Percentiles rank a stretch among this genome's conserved stretches.
Conservation (phyloP, 2,329 filamentous ascomycete species). For the Teratosphaeria zuluensis region DNA sequence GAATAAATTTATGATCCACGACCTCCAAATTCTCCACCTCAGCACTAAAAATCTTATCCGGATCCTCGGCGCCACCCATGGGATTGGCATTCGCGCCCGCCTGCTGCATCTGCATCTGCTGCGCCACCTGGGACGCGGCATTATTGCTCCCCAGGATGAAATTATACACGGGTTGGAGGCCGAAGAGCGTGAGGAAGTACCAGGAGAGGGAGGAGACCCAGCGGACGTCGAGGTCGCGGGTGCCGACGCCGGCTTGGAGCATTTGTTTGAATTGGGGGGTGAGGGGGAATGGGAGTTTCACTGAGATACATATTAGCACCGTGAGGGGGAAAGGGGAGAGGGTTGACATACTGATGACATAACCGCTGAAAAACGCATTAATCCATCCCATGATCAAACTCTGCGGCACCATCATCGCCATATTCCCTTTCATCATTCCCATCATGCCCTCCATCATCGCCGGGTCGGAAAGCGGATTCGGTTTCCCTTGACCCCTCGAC, state of each 20-base stretch:
- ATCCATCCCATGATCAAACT: conserved; percentile 99
- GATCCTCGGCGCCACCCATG: conserved; percentile 86
- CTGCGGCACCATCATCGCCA: conserved; percentile 99
- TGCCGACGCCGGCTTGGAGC: conserved; percentile 94
- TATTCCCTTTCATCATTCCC: conserved; percentile 99
- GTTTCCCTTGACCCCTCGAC: conserved; percentile 71
- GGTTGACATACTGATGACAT: conserved; percentile 73
- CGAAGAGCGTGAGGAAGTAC: conserved; percentile 98
- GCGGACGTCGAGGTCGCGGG: conserved; percentile 87
- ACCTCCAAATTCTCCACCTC: conserved; percentile 96
- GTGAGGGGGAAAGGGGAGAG: not conserved
- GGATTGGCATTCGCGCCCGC: conserved; percentile 49
- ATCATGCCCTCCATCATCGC: conserved; percentile 99
- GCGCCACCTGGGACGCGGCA: conserved; percentile 82
- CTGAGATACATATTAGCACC: conserved; percentile 31
- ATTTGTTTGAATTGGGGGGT: conserved; percentile 99
- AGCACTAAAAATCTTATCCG: conserved; percentile 84
- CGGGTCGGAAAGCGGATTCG: conserved; percentile 92
- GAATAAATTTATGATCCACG: conserved; percentile 82
- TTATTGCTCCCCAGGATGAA: conserved; percentile 95
- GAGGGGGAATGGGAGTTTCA: conserved; percentile 94
- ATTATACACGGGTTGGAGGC: conserved; percentile 91
- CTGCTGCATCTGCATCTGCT: conserved; percentile 52
- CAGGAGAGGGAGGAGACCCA: conserved; percentile 99
- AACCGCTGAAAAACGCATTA: conserved; percentile 96